phyloP scores from a whole-genome alignment of 2,329 filamentous ascomycete species.

The Aspergillus niger region DNA sequence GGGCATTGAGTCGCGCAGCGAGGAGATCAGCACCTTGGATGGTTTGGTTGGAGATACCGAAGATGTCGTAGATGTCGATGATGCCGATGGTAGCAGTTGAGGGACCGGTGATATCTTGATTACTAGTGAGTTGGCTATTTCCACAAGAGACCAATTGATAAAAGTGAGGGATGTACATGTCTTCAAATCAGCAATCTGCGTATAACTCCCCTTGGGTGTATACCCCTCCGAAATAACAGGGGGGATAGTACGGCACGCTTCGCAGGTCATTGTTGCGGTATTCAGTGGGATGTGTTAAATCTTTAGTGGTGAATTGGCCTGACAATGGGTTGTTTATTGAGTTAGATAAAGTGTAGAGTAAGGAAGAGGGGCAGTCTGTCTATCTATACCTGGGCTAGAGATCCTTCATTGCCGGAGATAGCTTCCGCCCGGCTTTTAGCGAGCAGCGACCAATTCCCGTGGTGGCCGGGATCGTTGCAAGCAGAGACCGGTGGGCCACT shows the following conservation, averaged over 20 bases:
- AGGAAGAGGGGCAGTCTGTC: neutral
- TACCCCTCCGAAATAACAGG: slow-evolving; percentile 61
- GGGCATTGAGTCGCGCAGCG: slow-evolving; percentile 37
- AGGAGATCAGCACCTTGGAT: slow-evolving; percentile 66
- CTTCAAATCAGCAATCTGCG: slow-evolving; percentile 58
- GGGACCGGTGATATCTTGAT: slow-evolving; percentile 46
- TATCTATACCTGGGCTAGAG: no score
- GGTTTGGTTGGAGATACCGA: slow-evolving; percentile 66
- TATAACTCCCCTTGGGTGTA: slow-evolving; percentile 58
- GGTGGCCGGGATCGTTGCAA: neutral
- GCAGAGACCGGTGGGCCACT: neutral
- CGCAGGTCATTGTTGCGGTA: slow-evolving; percentile 27
- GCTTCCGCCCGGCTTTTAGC: neutral
- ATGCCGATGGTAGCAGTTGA: slow-evolving; percentile 58
- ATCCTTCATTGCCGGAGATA: neutral
- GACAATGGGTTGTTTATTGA: neutral
- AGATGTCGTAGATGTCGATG: slow-evolving; percentile 66
- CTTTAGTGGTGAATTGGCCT: neutral
- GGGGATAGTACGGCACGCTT: slow-evolving; percentile 42
- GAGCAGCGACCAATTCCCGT: neutral
- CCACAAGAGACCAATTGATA: no score
- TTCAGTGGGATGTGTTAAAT: neutral
- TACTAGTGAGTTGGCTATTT: neutral
- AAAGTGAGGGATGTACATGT: slow-evolving; percentile 44
- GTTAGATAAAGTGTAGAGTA: neutral